Percentiles rank a stretch among this genome's conserved stretches.
Conservation (phyloP, 176 grass and related monocot species). For the Musa itinerans region DNA sequence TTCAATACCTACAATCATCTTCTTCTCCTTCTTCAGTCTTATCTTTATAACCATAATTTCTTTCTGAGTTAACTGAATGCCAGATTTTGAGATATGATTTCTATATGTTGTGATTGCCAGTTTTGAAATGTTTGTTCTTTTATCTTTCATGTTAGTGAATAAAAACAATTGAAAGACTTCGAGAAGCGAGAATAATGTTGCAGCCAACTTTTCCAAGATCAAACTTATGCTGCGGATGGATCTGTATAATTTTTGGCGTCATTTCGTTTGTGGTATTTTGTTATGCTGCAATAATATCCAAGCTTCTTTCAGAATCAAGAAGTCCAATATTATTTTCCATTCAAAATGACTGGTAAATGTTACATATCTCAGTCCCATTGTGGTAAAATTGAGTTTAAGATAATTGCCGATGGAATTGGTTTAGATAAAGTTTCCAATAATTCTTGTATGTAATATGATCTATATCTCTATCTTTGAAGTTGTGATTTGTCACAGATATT, state of each 20-base stretch:
- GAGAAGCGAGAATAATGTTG: not conserved
- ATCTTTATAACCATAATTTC: too few species aligned
- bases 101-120: not conserved
- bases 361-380: not conserved
- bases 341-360: slow-evolving; percentile 42
- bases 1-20: not conserved
- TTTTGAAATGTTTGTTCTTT: not conserved
- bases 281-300: slow-evolving; percentile 34
- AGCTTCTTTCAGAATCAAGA: slow-evolving; percentile 39
- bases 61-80: too few species aligned
- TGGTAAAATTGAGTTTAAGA: not conserved
- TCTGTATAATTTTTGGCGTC: slow-evolving; percentile 15
- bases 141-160: not conserved
- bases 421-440: not conserved
- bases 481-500: too few species aligned
- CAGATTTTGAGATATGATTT: too few species aligned
- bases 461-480: not conserved
- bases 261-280: slow-evolving; percentile 30
- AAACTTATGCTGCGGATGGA: slow-evolving; percentile 1
- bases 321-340: slow-evolving; percentile 31
- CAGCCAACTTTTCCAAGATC: not conserved
- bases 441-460: not conserved
- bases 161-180: not conserved
- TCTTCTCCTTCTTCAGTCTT: not conserved
- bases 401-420: not conserved